Evolutionary conservation across 306 rosid genomes (phyloP).

Genomic region (Quercus robur): DNA sequence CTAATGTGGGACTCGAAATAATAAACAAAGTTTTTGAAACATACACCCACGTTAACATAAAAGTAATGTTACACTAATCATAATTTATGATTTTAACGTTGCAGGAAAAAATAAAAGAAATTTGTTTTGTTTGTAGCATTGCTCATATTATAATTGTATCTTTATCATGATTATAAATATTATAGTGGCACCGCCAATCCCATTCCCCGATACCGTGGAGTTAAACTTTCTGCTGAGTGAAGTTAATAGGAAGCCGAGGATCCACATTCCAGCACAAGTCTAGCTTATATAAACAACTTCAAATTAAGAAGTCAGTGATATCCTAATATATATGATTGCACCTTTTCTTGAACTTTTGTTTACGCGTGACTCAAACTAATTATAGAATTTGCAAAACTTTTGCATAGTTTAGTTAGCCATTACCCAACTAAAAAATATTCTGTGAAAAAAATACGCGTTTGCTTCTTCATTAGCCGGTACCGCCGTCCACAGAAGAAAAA

Average conservation of each 20-base stretch:
- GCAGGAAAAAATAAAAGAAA: too few relatives aligned
- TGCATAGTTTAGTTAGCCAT: conserved; percentile 11
- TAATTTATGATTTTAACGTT: too few relatives aligned
- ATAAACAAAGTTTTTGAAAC: too few relatives aligned
- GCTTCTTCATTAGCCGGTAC: conserved; percentile 13
- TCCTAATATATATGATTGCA: conserved; percentile 17
- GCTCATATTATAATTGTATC: too few relatives aligned
- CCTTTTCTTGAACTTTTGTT: conserved; percentile 35
- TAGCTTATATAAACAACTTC: not conserved
- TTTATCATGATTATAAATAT: not conserved
- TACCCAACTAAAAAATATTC: not conserved
- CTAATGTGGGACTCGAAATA: too few relatives aligned
- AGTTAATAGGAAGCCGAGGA: not conserved
- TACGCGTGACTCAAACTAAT: conserved; percentile 55
- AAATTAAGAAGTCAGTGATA: conserved; percentile 29
- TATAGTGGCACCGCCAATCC: conserved; percentile 41
- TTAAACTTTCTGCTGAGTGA: conserved; percentile 26
- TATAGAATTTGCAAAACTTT: conserved; percentile 24
- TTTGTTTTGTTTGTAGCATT: too few relatives aligned
- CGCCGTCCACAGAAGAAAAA: conserved; percentile 26
- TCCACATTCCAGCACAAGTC: too few relatives aligned
- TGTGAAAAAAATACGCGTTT: not conserved
- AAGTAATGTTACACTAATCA: too few relatives aligned
- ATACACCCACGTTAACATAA: too few relatives aligned
- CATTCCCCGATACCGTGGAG: conserved; percentile 33